Percentiles rank a stretch among this genome's conserved stretches.
phyloP scores from a whole-genome alignment of 192 early-diverging fungal species.

The Coemansia sp. region DNA sequence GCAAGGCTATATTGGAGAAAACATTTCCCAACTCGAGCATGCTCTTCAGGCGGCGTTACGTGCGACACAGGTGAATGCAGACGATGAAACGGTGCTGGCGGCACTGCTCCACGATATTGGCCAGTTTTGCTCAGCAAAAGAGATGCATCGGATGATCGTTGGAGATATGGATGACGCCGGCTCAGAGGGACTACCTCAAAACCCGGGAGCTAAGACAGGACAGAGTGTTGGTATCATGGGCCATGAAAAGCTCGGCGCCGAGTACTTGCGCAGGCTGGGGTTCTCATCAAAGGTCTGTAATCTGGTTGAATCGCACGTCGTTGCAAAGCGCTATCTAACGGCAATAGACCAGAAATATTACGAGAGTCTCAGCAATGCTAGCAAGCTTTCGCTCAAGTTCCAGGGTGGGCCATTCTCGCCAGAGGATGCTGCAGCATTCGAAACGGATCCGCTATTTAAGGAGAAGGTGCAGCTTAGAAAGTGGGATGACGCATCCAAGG shows the following conservation, averaged over 20 bases:
- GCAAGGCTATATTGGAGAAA: slow-evolving; percentile 59
- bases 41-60: slow-evolving; percentile 56
- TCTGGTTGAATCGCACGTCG: slow-evolving; percentile 59
- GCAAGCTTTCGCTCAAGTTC: slow-evolving; percentile 58
- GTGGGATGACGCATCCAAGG: slow-evolving; percentile 59
- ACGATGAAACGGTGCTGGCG: slow-evolving; percentile 56
- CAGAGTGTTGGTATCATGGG: slow-evolving; percentile 49
- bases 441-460: slow-evolving; percentile 56
- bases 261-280: slow-evolving; percentile 57
- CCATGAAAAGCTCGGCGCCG: slow-evolving; percentile 58
- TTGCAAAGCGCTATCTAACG: slow-evolving; percentile 63
- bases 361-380: slow-evolving; percentile 49
- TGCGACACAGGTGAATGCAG: slow-evolving; percentile 46
- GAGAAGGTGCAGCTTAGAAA: slow-evolving; percentile 56
- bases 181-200: background rate
- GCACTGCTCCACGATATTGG: slow-evolving; percentile 62
- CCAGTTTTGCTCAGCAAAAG: slow-evolving; percentile 54
- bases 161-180: slow-evolving; percentile 25
- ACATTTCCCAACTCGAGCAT: slow-evolving; percentile 59
- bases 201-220: too few relatives aligned
- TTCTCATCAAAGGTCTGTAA: slow-evolving; percentile 56
- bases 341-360: slow-evolving; percentile 51
- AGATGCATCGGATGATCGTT: slow-evolving; percentile 54
- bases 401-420: slow-evolving; percentile 54
- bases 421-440: slow-evolving; percentile 48